These are phyloP conservation scores for Kwoniella shandongensis DNA, from an alignment of 768 basidiomycete species.

Conservation along the genomic window DNA sequence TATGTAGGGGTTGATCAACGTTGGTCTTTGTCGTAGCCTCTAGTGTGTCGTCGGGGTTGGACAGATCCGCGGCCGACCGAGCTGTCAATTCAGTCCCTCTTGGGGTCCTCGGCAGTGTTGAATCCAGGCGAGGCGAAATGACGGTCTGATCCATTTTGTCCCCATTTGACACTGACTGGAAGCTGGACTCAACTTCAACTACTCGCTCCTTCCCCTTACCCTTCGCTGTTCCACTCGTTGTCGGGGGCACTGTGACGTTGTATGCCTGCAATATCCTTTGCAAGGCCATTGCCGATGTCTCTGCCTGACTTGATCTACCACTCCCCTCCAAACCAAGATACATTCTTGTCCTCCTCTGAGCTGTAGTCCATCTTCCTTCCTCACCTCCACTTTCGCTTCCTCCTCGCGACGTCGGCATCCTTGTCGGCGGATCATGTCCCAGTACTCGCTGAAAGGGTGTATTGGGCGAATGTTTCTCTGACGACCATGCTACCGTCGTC, in stretches of 20 bases:
- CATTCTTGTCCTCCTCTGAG: constrained; percentile 5
- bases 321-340: constrained; percentile 7
- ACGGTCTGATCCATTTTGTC: too few relatives aligned
- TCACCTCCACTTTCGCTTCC: background rate
- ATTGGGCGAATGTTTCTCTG: background rate
- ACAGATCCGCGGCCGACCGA: too few relatives aligned
- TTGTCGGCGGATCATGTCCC: constrained; percentile 17
- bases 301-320: background rate
- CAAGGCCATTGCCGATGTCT: constrained; percentile 14
- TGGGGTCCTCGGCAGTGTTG: too few relatives aligned
- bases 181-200: background rate
- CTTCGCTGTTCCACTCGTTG: background rate
- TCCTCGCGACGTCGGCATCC: background rate
- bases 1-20: background rate
- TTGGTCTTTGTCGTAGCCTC: too few relatives aligned
- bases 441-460: constrained; percentile 10
- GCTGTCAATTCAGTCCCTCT: too few relatives aligned
- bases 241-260: too few relatives aligned
- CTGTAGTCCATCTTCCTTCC: background rate
- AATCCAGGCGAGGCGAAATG: too few relatives aligned
- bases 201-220: constrained; percentile 6
- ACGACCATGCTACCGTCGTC: too few relatives aligned
- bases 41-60: too few relatives aligned
- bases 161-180: too few relatives aligned
- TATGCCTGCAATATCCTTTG: constrained; percentile 16